These are phyloP conservation scores for Clonostachys chloroleuca DNA, from an alignment of 2,329 filamentous ascomycete species.

Conservation along the genomic window DNA sequence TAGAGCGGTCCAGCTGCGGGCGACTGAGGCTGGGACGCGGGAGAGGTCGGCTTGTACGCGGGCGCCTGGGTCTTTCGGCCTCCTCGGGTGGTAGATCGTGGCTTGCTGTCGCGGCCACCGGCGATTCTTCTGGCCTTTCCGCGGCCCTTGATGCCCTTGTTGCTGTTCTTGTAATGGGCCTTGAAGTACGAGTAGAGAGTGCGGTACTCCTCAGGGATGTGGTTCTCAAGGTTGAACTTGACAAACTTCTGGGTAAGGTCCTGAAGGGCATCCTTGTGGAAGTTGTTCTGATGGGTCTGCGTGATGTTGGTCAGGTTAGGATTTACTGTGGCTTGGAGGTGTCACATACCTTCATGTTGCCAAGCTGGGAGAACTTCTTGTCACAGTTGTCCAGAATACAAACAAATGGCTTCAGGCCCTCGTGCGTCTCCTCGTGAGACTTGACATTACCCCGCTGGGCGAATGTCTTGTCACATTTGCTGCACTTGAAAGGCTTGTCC, in stretches of 20 bases:
- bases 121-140: conserved; percentile 75
- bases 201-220: conserved; percentile 60
- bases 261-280: conserved; percentile 72
- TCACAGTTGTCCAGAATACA: conserved; percentile 81
- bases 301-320: not conserved
- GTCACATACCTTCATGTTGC: conserved; percentile 75
- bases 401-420: conserved; percentile 70
- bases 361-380: conserved; percentile 85
- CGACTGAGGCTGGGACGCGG: too few relatives aligned
- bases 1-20: too few relatives aligned
- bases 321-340: too few relatives aligned
- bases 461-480: conserved; percentile 76
- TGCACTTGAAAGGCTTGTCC: conserved; percentile 78
- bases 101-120: not conserved
- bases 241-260: conserved; percentile 69
- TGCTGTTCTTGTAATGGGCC: conserved; percentile 91
- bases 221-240: conserved; percentile 49
- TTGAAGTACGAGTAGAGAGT: conserved; percentile 83
- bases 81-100: conserved; percentile 15
- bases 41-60: too few relatives aligned
- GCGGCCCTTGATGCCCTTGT: conserved; percentile 96
- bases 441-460: conserved; percentile 82
- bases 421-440: conserved; percentile 78
- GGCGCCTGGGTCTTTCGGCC: too few relatives aligned
- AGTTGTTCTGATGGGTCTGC: conserved; percentile 89